Evolutionary conservation across 768 basidiomycete species (phyloP).

Genomic region (Naganishia friedmannii): DNA sequence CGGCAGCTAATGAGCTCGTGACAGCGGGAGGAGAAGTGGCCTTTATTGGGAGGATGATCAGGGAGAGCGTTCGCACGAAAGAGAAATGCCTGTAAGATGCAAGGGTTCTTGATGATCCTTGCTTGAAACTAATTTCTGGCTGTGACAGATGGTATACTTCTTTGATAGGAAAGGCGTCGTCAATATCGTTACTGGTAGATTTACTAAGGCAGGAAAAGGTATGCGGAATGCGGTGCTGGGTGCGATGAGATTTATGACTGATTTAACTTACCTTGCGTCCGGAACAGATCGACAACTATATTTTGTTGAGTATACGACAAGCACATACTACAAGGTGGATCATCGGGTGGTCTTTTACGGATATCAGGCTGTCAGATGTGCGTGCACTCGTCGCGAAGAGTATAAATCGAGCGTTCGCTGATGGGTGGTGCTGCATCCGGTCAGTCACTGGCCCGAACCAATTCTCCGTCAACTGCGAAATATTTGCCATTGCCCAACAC

Average conservation of each 20-base stretch:
- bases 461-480: slow-evolving; percentile 32
- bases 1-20: slow-evolving; percentile 82
- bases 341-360: slow-evolving; percentile 75
- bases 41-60: slow-evolving; percentile 74
- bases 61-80: slow-evolving; percentile 63
- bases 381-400: slow-evolving; percentile 43
- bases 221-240: neutral
- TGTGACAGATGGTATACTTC: slow-evolving; percentile 73
- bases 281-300: slow-evolving; percentile 79
- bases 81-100: slow-evolving; percentile 61
- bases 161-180: slow-evolving; percentile 82
- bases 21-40: slow-evolving; percentile 76
- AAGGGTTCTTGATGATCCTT: neutral
- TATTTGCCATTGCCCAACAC: slow-evolving; percentile 35
- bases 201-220: slow-evolving; percentile 59
- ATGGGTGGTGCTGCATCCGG: neutral
- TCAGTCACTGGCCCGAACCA: neutral
- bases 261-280: neutral
- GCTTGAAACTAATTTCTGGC: neutral
- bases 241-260: no score
- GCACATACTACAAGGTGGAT: slow-evolving; percentile 91
- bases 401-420: neutral
- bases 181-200: slow-evolving; percentile 63
- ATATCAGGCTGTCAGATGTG: slow-evolving; percentile 72
- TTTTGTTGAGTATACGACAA: slow-evolving; percentile 75